Evolutionary conservation across 805 yeast species (phyloP).

Genomic region (Teunomyces aglyptinius): DNA sequence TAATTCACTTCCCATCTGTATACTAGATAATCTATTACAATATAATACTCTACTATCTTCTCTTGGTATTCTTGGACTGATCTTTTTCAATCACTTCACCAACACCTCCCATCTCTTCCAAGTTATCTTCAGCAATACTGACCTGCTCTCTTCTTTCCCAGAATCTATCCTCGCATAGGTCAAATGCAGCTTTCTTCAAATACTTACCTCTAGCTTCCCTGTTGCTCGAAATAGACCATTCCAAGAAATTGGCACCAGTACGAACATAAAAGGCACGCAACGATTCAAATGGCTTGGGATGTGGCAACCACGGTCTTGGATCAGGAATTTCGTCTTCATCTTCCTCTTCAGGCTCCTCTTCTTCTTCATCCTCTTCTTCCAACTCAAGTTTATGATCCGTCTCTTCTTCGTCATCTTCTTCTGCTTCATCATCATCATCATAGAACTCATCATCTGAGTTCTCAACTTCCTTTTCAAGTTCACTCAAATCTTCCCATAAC

Average conservation of each 20-base stretch:
- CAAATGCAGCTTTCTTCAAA: slow-evolving; percentile 85
- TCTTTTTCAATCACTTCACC: slow-evolving; percentile 84
- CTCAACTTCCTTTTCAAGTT: slow-evolving; percentile 49
- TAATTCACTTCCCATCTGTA: slow-evolving; percentile 25
- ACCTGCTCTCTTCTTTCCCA: slow-evolving; percentile 98
- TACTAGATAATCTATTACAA: background rate
- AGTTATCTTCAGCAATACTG: slow-evolving; percentile 79
- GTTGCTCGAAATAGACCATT: slow-evolving; percentile 89
- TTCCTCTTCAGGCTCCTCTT: slow-evolving; percentile 52
- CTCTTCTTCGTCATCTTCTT: slow-evolving; percentile 62
- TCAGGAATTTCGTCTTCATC: slow-evolving; percentile 77
- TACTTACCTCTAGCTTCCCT: slow-evolving; percentile 86
- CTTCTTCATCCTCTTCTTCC: slow-evolving; percentile 56
- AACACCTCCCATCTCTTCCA: slow-evolving; percentile 89
- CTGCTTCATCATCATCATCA: slow-evolving; percentile 44
- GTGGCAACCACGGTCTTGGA: slow-evolving; percentile 94
- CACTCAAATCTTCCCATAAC: slow-evolving; percentile 83
- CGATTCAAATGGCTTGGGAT: slow-evolving; percentile 89
- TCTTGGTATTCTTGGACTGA: slow-evolving; percentile 41
- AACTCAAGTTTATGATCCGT: slow-evolving; percentile 47
- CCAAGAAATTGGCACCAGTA: slow-evolving; percentile 81
- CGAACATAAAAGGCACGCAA: slow-evolving; percentile 82
- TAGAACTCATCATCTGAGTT: slow-evolving; percentile 66
- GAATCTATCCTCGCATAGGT: slow-evolving; percentile 90
- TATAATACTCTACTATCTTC: slow-evolving; percentile 42